Evolutionary conservation across 2,329 filamentous ascomycete genomes (phyloP), one percentile per base, ranked within the genome.

Genomic region (Colletotrichum sp.): DNA sequence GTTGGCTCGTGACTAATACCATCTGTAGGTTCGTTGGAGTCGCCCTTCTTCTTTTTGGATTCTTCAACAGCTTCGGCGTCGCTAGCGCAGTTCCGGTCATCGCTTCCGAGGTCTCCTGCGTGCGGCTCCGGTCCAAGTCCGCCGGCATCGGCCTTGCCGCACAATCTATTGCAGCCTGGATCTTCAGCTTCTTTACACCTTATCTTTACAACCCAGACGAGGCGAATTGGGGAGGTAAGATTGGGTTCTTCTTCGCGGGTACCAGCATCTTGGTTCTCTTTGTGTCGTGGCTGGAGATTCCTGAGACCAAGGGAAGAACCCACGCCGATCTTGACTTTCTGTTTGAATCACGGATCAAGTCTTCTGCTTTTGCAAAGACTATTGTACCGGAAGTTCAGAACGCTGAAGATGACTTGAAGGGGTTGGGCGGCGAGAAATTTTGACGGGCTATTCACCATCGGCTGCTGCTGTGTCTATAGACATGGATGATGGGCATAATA

Each of bases 181-280:
- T 59, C 22, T 68, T 72, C 27, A 57, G 28, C 28, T 63, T 72
- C n/a, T 66, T 71, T 15, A 71, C 63, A 9, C 77, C 78, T 3
- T 68, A 72, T 30, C 39, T 68, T 4, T 55, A 68, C n/a, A 72
- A 75, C n/a, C 25, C 39, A 2, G 76, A 77, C n/a, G 72, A 71
- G 4, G 77, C 71, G 15, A 75, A 78, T 32, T 80, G 77, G 80
- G 72, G 78, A 8, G 79, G 75, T 12, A 80, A 79, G 48, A 71
- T 78, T 3, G 68, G 64, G 16, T 75, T 72, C 25, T 68, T 77
- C 34, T 72, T 68, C 11, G 52, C 25, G 7, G 75, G 72, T 5
- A 25, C 57, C 2, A 66, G 72, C 34, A 30, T 57, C 12, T 11
- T 74, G 8, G 61, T 57, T 1, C 60, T 34, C 22, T 16, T 52